A percentile compares a stretch with the other conserved stretches of the same genome.
phyloP scores from a whole-genome alignment of 768 basidiomycete species.

The Lactarius pseudohatsudake region DNA sequence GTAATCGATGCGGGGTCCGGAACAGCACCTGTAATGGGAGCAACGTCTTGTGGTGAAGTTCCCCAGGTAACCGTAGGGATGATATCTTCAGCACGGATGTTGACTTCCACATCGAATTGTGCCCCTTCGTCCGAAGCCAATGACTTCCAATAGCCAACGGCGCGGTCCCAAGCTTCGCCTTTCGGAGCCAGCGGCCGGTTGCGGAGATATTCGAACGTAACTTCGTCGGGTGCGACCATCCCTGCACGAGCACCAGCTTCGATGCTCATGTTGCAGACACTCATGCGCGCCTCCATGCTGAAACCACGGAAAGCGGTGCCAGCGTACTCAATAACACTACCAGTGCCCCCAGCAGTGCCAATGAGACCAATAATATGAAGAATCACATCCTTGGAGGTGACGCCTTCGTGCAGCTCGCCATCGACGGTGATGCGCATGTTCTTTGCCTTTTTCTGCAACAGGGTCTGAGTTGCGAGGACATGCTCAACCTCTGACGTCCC shows the following conservation, averaged over 20 bases:
- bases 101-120: conserved; percentile 56
- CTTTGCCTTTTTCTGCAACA: conserved; percentile 60
- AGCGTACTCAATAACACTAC: conserved; percentile 63
- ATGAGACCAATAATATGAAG: conserved; percentile 64
- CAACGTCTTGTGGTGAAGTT: conserved; percentile 61
- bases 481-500: conserved; percentile 70
- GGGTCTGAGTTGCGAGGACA: conserved; percentile 65
- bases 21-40: conserved; percentile 56
- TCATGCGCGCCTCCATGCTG: conserved; percentile 64
- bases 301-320: conserved; percentile 55
- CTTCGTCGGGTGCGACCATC: conserved; percentile 64
- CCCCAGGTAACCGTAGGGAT: conserved; percentile 67
- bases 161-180: conserved; percentile 58
- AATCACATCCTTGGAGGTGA: conserved; percentile 63
- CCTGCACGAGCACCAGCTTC: conserved; percentile 65
- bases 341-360: conserved; percentile 65
- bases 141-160: conserved; percentile 59
- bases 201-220: conserved; percentile 60
- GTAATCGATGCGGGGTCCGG: conserved; percentile 50
- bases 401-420: conserved; percentile 52
- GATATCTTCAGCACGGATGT: conserved; percentile 60
- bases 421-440: conserved; percentile 68
- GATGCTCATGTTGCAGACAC: conserved; percentile 68
- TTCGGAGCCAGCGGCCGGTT: conserved; percentile 59
- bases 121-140: conserved; percentile 57